Conservation (phyloP, 73 alveolate species). For the Paramecium tetraurelia region DNA sequence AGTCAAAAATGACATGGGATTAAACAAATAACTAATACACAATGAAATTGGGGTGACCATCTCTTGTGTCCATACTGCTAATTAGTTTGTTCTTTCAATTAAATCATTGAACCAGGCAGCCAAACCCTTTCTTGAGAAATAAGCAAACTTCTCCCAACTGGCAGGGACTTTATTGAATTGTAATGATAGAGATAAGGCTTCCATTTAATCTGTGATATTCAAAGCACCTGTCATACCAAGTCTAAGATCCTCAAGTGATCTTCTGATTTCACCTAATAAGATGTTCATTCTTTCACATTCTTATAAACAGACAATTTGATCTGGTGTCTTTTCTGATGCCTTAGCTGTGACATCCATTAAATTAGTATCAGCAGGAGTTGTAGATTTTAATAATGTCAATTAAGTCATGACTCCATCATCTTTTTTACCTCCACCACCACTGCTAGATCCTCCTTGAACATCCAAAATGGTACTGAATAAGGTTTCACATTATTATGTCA, state of each 20-base stretch:
- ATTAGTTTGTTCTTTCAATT: conserved; percentile 85
- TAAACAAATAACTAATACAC: conserved; percentile 92
- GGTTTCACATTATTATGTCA: conserved; percentile 87
- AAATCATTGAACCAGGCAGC: conserved; percentile 97
- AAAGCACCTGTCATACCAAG: conserved; percentile 99
- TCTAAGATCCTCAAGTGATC: conserved; percentile 96
- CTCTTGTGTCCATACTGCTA: conserved; percentile 93
- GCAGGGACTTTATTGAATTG: conserved; percentile 90
- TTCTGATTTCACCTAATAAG: conserved; percentile 87
- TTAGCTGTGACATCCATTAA: conserved; percentile 74
- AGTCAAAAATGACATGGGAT: conserved; percentile 98
- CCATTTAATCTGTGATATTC: conserved; percentile 95
- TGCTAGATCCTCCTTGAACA: conserved; percentile 62
- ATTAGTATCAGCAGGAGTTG: conserved; percentile 82
- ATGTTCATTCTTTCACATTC: conserved; percentile 98
- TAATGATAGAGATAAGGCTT: conserved; percentile 72
- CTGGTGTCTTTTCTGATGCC: conserved; percentile 92
- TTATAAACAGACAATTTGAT: conserved; percentile 94
- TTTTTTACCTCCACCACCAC: conserved; percentile 51
- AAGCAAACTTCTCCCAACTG: conserved; percentile 98
- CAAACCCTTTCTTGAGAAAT: conserved; percentile 96
- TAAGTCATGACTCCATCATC: conserved; percentile 68
- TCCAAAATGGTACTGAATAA: conserved; percentile 82
- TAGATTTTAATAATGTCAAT: conserved; percentile 86
- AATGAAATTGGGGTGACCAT: conserved; percentile 87